These are phyloP conservation scores for Aspergillus latus DNA, from an alignment of 2,329 filamentous ascomycete genomes.

Conservation along the genomic window DNA sequence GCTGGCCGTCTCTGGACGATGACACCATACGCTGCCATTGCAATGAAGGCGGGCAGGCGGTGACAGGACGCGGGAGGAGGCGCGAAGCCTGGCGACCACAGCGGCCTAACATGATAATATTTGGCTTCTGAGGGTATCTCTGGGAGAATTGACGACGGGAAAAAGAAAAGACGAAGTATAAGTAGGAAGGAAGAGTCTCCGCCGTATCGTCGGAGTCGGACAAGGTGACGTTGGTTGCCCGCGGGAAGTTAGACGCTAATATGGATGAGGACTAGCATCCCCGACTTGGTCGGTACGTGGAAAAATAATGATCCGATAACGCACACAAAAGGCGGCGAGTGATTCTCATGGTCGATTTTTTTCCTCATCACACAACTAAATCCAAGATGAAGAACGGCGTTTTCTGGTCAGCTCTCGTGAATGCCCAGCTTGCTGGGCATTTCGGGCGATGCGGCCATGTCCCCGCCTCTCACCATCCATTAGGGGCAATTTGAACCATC, in stretches of 20 bases:
- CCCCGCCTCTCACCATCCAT: conserved; percentile 39
- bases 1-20: conserved; percentile 42
- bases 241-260: conserved; percentile 37
- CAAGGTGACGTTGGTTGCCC: conserved; percentile 32
- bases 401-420: conserved; percentile 39
- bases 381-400: conserved; percentile 43
- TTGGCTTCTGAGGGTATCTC: conserved; percentile 28
- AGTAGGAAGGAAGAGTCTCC: conserved; percentile 21
- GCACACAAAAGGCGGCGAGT: conserved; percentile 3
- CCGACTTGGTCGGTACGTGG: conserved; percentile 14
- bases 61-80: conserved; percentile 32
- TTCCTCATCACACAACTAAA: conserved; percentile 43
- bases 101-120: conserved; percentile 33
- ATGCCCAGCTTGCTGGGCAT: conserved; percentile 27
- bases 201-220: conserved; percentile 21
- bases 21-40: conserved; percentile 41
- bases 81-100: conserved; percentile 37
- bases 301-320: conserved; percentile 14
- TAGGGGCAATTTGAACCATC: conserved; percentile 33
- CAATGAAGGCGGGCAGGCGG: conserved; percentile 22
- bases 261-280: conserved; percentile 21
- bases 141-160: conserved; percentile 11
- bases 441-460: conserved; percentile 42
- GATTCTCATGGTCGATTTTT: conserved; percentile 2
- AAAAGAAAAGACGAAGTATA: conserved; percentile 15